Evolutionary conservation across 345 rosid genomes (phyloP).

Genomic region (Passiflora organensis): DNA sequence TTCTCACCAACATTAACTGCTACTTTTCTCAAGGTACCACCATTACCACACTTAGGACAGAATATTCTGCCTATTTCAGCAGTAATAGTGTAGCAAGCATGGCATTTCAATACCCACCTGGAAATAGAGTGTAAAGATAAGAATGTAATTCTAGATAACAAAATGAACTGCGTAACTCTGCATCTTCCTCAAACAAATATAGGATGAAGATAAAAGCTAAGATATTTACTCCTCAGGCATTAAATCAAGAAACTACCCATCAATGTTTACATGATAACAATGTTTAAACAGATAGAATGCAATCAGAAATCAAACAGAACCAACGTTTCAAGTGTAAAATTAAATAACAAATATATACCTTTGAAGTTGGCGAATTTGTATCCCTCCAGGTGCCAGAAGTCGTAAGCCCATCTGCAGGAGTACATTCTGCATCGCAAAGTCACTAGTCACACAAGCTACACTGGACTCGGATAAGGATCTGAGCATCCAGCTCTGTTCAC

Average conservation of each 20-base stretch:
- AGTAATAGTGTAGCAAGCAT: slow-evolving; percentile 90
- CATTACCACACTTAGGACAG: slow-evolving; percentile 95
- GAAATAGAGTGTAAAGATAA: slow-evolving; percentile 16
- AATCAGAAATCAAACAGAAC: too few species aligned
- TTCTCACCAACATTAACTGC: slow-evolving; percentile 81
- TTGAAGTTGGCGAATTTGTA: slow-evolving; percentile 83
- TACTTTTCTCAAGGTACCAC: slow-evolving; percentile 82
- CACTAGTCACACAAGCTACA: slow-evolving; percentile 88
- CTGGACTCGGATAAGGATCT: slow-evolving; percentile 91
- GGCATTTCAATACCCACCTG: slow-evolving; percentile 94
- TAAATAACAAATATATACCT: slow-evolving; percentile 35
- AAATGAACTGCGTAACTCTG: not conserved
- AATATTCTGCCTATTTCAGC: slow-evolving; percentile 75
- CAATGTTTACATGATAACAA: too few species aligned
- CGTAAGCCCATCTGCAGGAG: slow-evolving; percentile 95
- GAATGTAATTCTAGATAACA: not conserved
- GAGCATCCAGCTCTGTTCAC: slow-evolving; percentile 82
- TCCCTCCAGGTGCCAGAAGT: slow-evolving; percentile 81
- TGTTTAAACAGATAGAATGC: too few species aligned
- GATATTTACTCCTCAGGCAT: not conserved
- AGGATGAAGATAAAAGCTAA: too few species aligned
- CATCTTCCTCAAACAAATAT: not conserved
- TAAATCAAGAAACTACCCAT: too few species aligned
- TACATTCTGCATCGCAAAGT: slow-evolving; percentile 96
- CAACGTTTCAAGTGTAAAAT: too few species aligned